Base-by-base conservation (phyloP, 2,329 filamentous ascomycete species). In the Passalora sequoiae region DNA sequence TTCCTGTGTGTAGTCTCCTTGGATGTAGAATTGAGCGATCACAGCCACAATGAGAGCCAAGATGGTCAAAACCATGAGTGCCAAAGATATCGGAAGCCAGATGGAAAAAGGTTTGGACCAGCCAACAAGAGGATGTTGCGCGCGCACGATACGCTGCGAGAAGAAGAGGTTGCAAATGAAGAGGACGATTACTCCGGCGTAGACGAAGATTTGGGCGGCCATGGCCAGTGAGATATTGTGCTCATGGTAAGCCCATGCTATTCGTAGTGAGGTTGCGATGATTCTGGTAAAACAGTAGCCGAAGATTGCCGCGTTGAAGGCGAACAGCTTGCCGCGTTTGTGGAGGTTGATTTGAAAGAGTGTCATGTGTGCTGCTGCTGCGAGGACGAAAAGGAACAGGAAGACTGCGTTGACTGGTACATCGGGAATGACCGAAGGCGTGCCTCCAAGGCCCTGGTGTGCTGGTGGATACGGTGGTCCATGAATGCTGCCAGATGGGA, bases 91-190 rank as follows among this genome's bases (percentile, higher is more conserved):
- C 47, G 73, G 75, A 63, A 89, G 83, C 19, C 65, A 43, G 15
- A 69, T 51, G 2, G 69, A 71, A 17, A 78, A 69, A 1, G 66
- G 55, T 17, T 66, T 70, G 49, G 77, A 73, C 86, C 86, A 91
- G 45, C 86, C 87, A 22, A 87, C 61, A 2, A 63, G 60, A 0
- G 86, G 86, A 58, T 89, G 84, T 33, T 79, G 77, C 4, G 84
- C 83, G 41, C 88, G 77, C 13, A 92, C 65, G 19, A 94, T 73
- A 33, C 88, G 80, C 65, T 88, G 85, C 0, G 82, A 68, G 60
- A 89, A 86, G 57, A 92, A 68, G 30, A 94, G 67, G 66, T 94
- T 92, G 65, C 88, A 69, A 56, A 91, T 67, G 64, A 86, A 91
- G 19, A 94, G 69, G 6, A 94, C 65, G 24, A 94, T 62, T 12